These are phyloP conservation scores for Rhamnella rubrinervis DNA, from an alignment of 331 rosid genomes.

Conservation along the genomic window DNA sequence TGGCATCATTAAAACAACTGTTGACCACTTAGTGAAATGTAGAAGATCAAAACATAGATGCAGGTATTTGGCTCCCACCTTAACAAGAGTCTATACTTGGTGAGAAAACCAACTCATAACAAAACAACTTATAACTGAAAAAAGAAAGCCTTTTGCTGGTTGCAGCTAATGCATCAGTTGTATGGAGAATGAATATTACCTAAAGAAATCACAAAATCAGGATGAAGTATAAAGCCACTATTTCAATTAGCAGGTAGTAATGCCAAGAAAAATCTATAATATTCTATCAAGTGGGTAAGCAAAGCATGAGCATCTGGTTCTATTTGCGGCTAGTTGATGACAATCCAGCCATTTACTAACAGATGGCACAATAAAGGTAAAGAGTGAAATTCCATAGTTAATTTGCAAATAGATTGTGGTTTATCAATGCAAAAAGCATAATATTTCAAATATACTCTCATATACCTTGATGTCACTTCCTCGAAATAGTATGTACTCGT, in stretches of 20 bases:
- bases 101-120: background rate
- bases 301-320: too few species aligned
- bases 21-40: background rate
- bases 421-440: background rate
- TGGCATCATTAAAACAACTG: background rate
- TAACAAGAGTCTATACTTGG: background rate
- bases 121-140: background rate
- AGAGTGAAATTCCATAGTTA: background rate
- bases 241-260: too few species aligned
- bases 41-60: background rate
- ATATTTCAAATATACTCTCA: background rate
- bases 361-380: background rate
- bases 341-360: background rate
- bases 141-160: too few species aligned
- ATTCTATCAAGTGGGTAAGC: too few species aligned
- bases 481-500: conserved; percentile 86
- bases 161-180: too few species aligned
- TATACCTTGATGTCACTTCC: conserved; percentile 99
- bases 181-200: too few species aligned
- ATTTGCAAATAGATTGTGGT: background rate
- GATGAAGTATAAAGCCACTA: too few species aligned
- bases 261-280: too few species aligned
- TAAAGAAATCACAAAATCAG: too few species aligned
- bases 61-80: background rate
- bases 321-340: background rate